Conservation (phyloP, 768 basidiomycete genomes). For the Clathrus columnatus region DNA sequence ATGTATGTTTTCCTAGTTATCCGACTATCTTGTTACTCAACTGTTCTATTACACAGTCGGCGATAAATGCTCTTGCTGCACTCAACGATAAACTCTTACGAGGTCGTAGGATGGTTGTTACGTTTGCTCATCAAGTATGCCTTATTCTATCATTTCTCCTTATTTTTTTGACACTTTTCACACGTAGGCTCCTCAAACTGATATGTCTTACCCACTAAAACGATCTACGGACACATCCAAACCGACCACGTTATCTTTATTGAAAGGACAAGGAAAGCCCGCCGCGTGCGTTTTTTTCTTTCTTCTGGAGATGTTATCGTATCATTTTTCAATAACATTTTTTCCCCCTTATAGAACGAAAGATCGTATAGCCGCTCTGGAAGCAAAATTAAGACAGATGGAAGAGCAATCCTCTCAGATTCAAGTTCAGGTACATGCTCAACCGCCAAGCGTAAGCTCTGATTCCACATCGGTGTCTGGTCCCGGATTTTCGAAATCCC, state of each 20-base stretch:
- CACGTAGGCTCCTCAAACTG: constrained; percentile 4
- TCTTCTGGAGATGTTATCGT: not conserved
- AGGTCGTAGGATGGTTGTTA: constrained; percentile 85
- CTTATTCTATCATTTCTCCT: not conserved
- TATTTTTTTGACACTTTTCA: not conserved
- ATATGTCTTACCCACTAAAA: constrained; percentile 33
- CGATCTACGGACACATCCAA: constrained; percentile 40
- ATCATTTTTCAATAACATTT: not conserved
- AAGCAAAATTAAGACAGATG: constrained; percentile 88
- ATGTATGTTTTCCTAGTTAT: constrained; percentile 51
- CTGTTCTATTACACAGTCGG: constrained; percentile 52
- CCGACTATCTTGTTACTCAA: not conserved
- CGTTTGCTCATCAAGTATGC: constrained; percentile 74
- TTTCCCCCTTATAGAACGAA: constrained; percentile 38
- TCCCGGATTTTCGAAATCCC: not conserved
- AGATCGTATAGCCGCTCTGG: constrained; percentile 90
- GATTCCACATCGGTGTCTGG: not conserved
- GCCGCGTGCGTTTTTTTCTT: constrained; percentile 28
- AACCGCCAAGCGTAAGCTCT: not conserved
- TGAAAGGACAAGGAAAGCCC: constrained; percentile 57
- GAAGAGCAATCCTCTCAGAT: constrained; percentile 27
- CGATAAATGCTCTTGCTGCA: constrained; percentile 60
- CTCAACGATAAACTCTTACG: constrained; percentile 76
- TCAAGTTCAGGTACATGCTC: not conserved
- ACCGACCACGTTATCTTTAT: constrained; percentile 80